A percentile compares a stretch with the other conserved stretches of the same genome.
These are phyloP conservation scores for Rhizopus arrhizus DNA, from an alignment of 371 early-diverging fungal species.

Conservation along the genomic window DNA sequence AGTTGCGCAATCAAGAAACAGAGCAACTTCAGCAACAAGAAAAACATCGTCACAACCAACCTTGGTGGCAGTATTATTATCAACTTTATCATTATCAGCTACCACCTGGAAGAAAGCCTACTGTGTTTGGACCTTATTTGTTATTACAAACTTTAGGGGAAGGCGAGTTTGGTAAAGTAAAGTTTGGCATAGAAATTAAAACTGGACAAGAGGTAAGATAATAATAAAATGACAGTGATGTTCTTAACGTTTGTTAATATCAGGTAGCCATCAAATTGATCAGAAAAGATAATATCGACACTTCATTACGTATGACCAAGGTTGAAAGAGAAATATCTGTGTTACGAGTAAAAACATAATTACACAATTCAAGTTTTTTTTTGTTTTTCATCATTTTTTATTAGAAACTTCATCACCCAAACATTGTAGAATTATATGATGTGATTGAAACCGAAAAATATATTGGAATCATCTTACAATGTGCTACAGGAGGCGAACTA, in stretches of 20 bases:
- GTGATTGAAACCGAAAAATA: conserved; percentile 95
- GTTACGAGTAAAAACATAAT: conserved; percentile 62
- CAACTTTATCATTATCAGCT: conserved; percentile 48
- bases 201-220: conserved; percentile 87
- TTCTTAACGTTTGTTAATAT: conserved; percentile 2
- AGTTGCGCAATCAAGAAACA: conserved; percentile 33
- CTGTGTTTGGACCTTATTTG: conserved; percentile 93
- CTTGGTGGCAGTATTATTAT: conserved; percentile 54
- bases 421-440: conserved; percentile 93
- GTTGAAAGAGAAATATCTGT: conserved; percentile 84
- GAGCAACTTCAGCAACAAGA: conserved; percentile 29
- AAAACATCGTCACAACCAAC: conserved; percentile 32
- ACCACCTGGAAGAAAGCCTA: conserved; percentile 52
- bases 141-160: conserved; percentile 96
- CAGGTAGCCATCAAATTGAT: conserved; percentile 85
- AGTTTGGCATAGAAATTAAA: conserved; percentile 90
- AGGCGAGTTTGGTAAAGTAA: conserved; percentile 99
- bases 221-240: conserved; percentile 2
- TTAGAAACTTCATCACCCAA: conserved; percentile 83
- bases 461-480: conserved; percentile 95
- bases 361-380: not conserved
- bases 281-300: conserved; percentile 79
- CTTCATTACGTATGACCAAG: conserved; percentile 75
- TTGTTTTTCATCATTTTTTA: not conserved
- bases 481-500: conserved; percentile 94